Conservation (phyloP, 306 rosid genomes). For the Gastrolobium villosum region DNA sequence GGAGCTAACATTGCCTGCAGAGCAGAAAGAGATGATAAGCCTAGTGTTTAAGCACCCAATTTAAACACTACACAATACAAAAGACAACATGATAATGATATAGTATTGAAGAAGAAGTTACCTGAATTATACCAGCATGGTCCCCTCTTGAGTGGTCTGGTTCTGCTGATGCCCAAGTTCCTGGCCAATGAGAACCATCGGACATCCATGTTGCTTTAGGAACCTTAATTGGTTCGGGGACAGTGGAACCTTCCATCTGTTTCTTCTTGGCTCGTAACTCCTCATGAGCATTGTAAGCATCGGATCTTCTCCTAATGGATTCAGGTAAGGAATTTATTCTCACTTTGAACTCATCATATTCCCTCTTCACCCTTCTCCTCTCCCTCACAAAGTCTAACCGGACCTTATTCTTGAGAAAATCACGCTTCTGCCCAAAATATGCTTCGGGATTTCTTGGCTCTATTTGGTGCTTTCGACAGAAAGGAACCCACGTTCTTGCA, state of each 20-base stretch:
- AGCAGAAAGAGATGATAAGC: background rate
- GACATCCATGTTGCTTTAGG: constrained; percentile 93
- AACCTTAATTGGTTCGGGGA: constrained; percentile 66
- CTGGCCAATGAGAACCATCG: constrained; percentile 94
- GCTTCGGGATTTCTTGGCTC: constrained; percentile 90
- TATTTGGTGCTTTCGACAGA: constrained; percentile 76
- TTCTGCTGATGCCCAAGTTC: constrained; percentile 85
- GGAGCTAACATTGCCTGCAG: constrained; percentile 91
- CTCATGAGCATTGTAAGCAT: constrained; percentile 91
- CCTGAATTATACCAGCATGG: constrained; percentile 92
- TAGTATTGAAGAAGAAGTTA: constrained; percentile 32
- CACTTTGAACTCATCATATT: constrained; percentile 88
- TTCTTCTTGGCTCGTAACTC: constrained; percentile 84
- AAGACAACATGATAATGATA: background rate
- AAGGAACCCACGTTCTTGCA: constrained; percentile 85
- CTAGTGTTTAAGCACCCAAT: background rate
- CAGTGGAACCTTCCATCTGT: constrained; percentile 69
- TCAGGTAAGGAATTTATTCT: constrained; percentile 84
- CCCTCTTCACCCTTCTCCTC: constrained; percentile 86
- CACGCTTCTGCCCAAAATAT: constrained; percentile 84
- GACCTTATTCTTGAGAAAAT: constrained; percentile 86
- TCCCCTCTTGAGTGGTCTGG: constrained; percentile 85
- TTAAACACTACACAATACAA: background rate
- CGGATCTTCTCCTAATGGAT: constrained; percentile 84
- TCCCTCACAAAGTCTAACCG: constrained; percentile 86